Evolutionary conservation across 1,139 yeast species (phyloP), one percentile per base, ranked within the genome.

Genomic region (Saccharomyces hybrid): DNA sequence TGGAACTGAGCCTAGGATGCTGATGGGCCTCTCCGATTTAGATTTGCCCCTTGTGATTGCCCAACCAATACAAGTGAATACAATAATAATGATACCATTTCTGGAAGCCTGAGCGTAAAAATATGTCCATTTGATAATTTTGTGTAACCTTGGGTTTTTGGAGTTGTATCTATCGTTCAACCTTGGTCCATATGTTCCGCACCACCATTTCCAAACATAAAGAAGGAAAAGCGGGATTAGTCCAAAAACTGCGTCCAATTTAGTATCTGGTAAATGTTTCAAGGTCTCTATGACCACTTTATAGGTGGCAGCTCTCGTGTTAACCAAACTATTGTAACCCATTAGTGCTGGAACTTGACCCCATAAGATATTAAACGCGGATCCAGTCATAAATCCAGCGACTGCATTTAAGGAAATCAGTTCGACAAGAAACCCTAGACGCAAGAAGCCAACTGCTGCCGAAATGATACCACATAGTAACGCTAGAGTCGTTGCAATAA

Each of bases 381-480:
- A 89, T 54, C 97, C 97, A 44, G 95, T 80, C 95, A 91, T 91
- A 74, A 90, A 91, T 0, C 97, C 98, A 75, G 90, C 79, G 50
- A 91, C 96, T 0, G 97, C 96, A 42, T 96, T 97, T 63, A 86
- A 77, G 5, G 97, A 89, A 63, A 91, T 89, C 67, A 87, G 83
- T 69, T 91, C 98, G 52, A 91, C 81, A 54, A 91, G 77, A 72
- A 91, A 91, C 0, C 97, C 98, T 29, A 91, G 75, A 65, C 97
- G 79, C 60, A 91, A 74, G 13, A 91, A 55, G 61, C 98, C 98
- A 56, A 90, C 74, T 58, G 87, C 97, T 16, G 86, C 75, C 9
- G 96, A 84, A 60, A 89, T 84, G 57, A 85, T 83, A 69, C 97
- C 97, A 76, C 96, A 87, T 53, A 90, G 76, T 57, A 90, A 77